Conservation (phyloP, 2,329 filamentous ascomycete species). For the Pseudophaeomoniella oleicola region DNA sequence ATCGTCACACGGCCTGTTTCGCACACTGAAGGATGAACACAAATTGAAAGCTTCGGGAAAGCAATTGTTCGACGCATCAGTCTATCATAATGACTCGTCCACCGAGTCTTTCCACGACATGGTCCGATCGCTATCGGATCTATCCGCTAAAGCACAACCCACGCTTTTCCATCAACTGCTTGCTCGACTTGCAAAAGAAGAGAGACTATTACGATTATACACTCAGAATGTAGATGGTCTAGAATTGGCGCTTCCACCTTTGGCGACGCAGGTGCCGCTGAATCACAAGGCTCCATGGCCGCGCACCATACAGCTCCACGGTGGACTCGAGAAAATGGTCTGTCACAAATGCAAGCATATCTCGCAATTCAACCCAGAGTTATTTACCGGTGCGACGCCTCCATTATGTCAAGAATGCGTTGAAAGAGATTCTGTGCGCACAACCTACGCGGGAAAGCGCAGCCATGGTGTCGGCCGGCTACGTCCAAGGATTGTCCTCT, state of each 20-base stretch:
- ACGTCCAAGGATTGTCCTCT: conserved; percentile 85
- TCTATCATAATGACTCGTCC: conserved; percentile 82
- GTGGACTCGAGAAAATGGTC: conserved; percentile 88
- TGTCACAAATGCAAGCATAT: conserved; percentile 83
- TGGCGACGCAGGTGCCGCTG: conserved; percentile 69
- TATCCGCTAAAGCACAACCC: conserved; percentile 63
- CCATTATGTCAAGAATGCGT: conserved; percentile 67
- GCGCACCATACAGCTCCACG: conserved; percentile 81
- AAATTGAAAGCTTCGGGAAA: conserved; percentile 89
- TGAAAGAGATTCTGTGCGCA: conserved; percentile 61
- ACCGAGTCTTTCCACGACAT: conserved; percentile 91
- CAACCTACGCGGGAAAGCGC: conserved; percentile 62
- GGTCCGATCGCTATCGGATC: conserved; percentile 74
- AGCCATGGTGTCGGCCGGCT: conserved; percentile 87
- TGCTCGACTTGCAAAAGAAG: conserved; percentile 75
- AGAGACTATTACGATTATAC: conserved; percentile 76
- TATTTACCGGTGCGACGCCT: conserved; percentile 74
- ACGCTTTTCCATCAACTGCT: conserved; percentile 89
- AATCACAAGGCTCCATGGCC: conserved; percentile 84
- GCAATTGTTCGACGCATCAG: conserved; percentile 90
- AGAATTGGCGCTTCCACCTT: conserved; percentile 66
- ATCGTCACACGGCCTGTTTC: conserved; percentile 80
- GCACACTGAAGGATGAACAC: conserved; percentile 68
- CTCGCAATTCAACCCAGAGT: conserved; percentile 56
- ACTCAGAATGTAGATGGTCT: conserved; percentile 96